Evolutionary conservation across 305 asterid genomes (phyloP).

Genomic region (Ruellia speciosa): DNA sequence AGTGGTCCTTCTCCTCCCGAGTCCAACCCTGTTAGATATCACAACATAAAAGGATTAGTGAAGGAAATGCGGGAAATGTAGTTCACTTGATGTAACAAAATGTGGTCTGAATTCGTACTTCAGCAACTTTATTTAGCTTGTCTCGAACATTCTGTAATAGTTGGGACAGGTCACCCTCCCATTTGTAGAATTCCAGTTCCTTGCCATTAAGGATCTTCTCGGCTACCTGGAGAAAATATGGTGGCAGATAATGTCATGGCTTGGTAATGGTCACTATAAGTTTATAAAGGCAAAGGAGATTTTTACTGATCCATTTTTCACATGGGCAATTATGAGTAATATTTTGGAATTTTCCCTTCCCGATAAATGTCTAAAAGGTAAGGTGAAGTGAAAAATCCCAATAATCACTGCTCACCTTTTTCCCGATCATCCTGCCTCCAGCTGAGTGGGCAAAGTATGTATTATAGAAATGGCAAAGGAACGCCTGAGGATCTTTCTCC

Average conservation of each 20-base stretch:
- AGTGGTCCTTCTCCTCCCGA: slow-evolving; percentile 72
- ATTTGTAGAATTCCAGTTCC: slow-evolving; percentile 90
- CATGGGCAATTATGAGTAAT: no score
- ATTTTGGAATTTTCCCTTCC: no score
- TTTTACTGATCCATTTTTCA: no score
- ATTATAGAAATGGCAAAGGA: slow-evolving; percentile 90
- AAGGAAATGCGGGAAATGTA: no score
- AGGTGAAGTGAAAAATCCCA: background rate
- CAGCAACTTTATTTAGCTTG: slow-evolving; percentile 74
- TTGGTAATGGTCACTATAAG: no score
- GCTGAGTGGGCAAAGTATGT: slow-evolving; percentile 91
- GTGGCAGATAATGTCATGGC: background rate
- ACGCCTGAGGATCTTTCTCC: slow-evolving; percentile 72
- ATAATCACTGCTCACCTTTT: slow-evolving; percentile 46
- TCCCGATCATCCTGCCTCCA: slow-evolving; percentile 97
- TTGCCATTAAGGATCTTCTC: slow-evolving; percentile 56
- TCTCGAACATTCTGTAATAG: slow-evolving; percentile 78
- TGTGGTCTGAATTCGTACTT: slow-evolving; percentile 33
- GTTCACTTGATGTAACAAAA: no score
- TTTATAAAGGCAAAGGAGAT: no score
- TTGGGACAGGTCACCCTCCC: slow-evolving; percentile 82
- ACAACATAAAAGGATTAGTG: background rate
- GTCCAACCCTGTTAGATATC: slow-evolving; percentile 46
- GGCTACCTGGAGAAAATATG: slow-evolving; percentile 47
- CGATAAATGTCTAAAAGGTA: no score